Base-by-base conservation (phyloP, 2,329 filamentous ascomycete species). In the Aspergillus thermomutatus region DNA sequence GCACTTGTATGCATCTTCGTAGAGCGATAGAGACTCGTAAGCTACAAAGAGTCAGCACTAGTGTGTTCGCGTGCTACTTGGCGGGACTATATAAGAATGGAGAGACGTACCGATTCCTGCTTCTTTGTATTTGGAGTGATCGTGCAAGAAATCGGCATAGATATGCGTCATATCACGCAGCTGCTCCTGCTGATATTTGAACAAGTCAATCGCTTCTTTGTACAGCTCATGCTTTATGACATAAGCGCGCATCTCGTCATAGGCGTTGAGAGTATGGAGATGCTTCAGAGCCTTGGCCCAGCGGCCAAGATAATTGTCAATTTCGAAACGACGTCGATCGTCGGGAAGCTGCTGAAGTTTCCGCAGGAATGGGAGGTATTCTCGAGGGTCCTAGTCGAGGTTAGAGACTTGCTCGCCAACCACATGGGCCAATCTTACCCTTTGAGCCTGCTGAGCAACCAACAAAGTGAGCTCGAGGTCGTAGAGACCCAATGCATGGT, bases 361-460 rank as follows among this genome's bases (percentile, higher is more conserved):
- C 69, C 96, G 92, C 51, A 99, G 85, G 69, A 97, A 97, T 3
- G 94, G 94, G 7, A 97, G 83, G 66, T 99, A 99, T 72, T 99
- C 94, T 64, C 92, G 82, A 1, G 94, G 94, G 66, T 99, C 94
- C 70, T 82, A 40, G 11, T 25, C 21, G 49, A n/a, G n/a, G 23
- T 66, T 55, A 70, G 64, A 40, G 14, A 50, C 14, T 27, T 27
- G 4, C 5, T 28, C 7, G 19, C 11, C 1, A 14, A 49, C 6
- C 11, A 7, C 28, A 3, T 7, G 51, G 26, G 17, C 21, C 52
- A 34, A 23, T 40, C 66, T 58, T 71, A 80, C 80, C 71, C 93
- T 91, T 74, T 99, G 94, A 0, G 92, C 94, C 70, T 97, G 92
- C 69, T 99, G 94, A 0, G 94, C 94, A 11, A 99, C 90, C 5